phyloP scores from a whole-genome alignment of 176 grass and related monocot genomes.

The Themeda triandra region DNA sequence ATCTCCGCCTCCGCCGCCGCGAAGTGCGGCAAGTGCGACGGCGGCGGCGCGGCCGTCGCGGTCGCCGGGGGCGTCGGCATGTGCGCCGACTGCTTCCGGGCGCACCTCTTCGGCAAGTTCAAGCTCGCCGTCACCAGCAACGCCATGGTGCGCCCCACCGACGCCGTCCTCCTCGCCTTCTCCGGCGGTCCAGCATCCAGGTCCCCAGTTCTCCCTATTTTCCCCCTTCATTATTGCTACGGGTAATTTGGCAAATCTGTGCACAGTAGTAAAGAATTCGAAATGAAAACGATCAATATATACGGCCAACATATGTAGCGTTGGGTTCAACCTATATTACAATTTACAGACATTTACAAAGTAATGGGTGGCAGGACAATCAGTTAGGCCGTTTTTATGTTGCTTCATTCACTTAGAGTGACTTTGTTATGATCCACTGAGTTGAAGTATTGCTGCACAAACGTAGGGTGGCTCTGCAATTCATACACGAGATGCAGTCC shows the following conservation, averaged over 20 bases:
- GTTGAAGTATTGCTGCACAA: neutral
- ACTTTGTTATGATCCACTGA: neutral
- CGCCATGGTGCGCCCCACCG: constrained; percentile 83
- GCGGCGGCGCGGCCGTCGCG: constrained; percentile 46
- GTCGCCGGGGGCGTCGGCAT: constrained; percentile 46
- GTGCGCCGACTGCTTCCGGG: constrained; percentile 58
- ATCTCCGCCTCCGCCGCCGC: neutral
- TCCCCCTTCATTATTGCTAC: neutral
- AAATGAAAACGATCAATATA: neutral
- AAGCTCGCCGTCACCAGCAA: constrained; percentile 82
- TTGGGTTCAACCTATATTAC: neutral
- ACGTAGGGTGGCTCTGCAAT: constrained; percentile 76
- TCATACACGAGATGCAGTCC: constrained; percentile 78
- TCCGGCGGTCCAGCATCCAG: constrained; percentile 86
- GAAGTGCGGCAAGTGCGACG: constrained; percentile 47
- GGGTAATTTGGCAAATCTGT: neutral
- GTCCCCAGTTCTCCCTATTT: constrained; percentile 19
- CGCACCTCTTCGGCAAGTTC: constrained; percentile 79
- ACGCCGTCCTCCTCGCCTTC: constrained; percentile 88
- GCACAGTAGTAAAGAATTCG: neutral
- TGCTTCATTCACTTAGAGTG: neutral
- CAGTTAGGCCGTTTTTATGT: neutral
- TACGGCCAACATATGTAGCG: neutral
- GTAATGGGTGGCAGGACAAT: neutral
- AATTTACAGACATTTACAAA: neutral